These are phyloP conservation scores for Fusarium foetens DNA, from an alignment of 2,329 filamentous ascomycete species.

Conservation along the genomic window DNA sequence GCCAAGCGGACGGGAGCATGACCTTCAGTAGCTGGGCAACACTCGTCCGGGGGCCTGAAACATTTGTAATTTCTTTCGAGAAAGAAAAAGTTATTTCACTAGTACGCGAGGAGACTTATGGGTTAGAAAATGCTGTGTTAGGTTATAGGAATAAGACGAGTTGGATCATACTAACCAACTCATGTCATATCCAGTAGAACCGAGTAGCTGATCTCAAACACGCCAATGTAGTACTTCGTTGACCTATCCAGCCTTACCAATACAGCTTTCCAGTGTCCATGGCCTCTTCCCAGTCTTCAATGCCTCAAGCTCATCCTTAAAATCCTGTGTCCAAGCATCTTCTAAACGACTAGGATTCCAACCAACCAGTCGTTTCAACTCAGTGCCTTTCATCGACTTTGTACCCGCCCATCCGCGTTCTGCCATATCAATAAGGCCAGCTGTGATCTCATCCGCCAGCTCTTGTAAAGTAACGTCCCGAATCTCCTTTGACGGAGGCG, in stretches of 20 bases:
- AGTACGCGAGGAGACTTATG: too few species aligned
- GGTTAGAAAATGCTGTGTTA: too few species aligned
- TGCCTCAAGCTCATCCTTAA: not conserved
- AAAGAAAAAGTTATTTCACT: too few species aligned
- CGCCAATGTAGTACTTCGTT: not conserved
- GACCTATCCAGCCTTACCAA: not conserved
- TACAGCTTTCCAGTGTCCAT: not conserved
- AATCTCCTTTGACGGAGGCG: not conserved
- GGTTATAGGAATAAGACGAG: too few species aligned
- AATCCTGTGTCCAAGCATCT: not conserved
- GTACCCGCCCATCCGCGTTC: conserved; percentile 12
- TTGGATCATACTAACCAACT: too few species aligned
- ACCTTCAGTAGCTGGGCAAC: too few species aligned
- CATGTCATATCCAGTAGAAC: too few species aligned
- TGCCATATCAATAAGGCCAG: conserved; percentile 9
- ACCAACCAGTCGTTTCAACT: not conserved
- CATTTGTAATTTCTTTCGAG: too few species aligned
- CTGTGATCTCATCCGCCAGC: conserved; percentile 14
- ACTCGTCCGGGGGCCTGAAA: too few species aligned
- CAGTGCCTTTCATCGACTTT: conserved; percentile 13
- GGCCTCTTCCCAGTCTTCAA: not conserved
- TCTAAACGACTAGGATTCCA: not conserved
- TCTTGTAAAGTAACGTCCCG: not conserved
- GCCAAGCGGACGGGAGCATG: too few species aligned
- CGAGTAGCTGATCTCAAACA: too few species aligned